These are phyloP conservation scores for Talaromyces sp. DNA, from an alignment of 2,329 filamentous ascomycete genomes.

Conservation along the genomic window DNA sequence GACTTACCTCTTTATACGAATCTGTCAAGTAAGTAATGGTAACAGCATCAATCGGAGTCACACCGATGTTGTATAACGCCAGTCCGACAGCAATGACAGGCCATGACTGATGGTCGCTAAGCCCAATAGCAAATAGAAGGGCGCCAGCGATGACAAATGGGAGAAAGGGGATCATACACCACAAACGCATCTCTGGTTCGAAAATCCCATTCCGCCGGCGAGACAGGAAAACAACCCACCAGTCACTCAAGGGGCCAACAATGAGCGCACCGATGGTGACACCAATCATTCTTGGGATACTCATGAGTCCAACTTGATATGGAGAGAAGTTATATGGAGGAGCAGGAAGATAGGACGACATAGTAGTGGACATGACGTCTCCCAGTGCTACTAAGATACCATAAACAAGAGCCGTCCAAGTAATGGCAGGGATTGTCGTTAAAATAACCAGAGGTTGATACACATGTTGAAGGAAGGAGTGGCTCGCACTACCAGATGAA, in stretches of 20 bases:
- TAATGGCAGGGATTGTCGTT: background rate
- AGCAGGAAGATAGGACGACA: background rate
- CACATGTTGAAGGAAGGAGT: background rate
- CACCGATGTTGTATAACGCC: background rate
- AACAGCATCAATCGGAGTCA: background rate
- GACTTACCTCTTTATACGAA: conserved; percentile 8
- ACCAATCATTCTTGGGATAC: conserved; percentile 2
- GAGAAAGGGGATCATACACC: conserved; percentile 7
- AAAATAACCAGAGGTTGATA: conserved; percentile 6
- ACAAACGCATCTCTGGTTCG: conserved; percentile 10
- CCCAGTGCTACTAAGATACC: conserved; percentile 5
- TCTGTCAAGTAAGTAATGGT: conserved; percentile 5
- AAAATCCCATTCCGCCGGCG: conserved; percentile 7
- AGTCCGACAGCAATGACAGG: conserved; percentile 4
- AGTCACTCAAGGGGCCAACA: conserved; percentile 7
- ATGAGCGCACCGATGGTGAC: conserved; percentile 9
- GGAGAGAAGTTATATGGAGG: conserved; percentile 13
- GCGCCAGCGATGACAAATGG: conserved; percentile 2
- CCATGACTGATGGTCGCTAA: background rate
- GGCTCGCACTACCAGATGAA: background rate
- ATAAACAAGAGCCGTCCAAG: conserved; percentile 8
- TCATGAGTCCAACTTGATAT: conserved; percentile 7
- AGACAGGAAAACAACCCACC: background rate
- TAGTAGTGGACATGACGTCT: conserved; percentile 6
- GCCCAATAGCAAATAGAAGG: conserved; percentile 5